These are phyloP conservation scores for Fusarium mexicanum DNA, from an alignment of 2,329 filamentous ascomycete genomes.

Conservation along the genomic window DNA sequence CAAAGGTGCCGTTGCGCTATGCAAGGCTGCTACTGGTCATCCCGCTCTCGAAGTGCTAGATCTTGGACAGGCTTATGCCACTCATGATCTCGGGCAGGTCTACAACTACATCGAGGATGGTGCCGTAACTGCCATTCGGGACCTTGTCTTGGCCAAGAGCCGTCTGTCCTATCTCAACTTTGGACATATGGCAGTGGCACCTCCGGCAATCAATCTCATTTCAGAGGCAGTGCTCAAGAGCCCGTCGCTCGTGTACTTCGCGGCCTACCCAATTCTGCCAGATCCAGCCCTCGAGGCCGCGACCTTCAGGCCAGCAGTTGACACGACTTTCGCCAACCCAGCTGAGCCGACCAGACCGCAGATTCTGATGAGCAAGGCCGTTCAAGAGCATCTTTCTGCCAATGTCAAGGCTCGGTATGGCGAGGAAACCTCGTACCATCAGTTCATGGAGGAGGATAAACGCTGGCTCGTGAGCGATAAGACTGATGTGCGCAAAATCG, in stretches of 20 bases:
- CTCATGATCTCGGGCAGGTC: conserved; percentile 55
- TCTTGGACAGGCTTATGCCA: conserved; percentile 58
- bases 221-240: conserved; percentile 44
- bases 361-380: conserved; percentile 42
- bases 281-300: conserved; percentile 33
- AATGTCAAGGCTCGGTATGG: conserved; percentile 49
- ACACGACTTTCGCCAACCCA: conserved; percentile 39
- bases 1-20: conserved; percentile 51
- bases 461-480: conserved; percentile 54
- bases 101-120: conserved; percentile 59
- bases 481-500: conserved; percentile 53
- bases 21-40: conserved; percentile 49
- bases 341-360: conserved; percentile 37
- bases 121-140: conserved; percentile 46
- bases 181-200: conserved; percentile 49
- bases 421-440: conserved; percentile 42
- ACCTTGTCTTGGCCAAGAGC: conserved; percentile 47
- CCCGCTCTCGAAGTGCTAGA: conserved; percentile 52
- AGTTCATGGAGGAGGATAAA: conserved; percentile 50
- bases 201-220: conserved; percentile 42
- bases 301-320: conserved; percentile 46
- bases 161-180: conserved; percentile 55
- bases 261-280: conserved; percentile 50
- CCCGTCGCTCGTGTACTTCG: conserved; percentile 50
- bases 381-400: conserved; percentile 45